Evolutionary conservation across 2,329 filamentous ascomycete species (phyloP).

Genomic region (Pseudocercospora fuligena): DNA sequence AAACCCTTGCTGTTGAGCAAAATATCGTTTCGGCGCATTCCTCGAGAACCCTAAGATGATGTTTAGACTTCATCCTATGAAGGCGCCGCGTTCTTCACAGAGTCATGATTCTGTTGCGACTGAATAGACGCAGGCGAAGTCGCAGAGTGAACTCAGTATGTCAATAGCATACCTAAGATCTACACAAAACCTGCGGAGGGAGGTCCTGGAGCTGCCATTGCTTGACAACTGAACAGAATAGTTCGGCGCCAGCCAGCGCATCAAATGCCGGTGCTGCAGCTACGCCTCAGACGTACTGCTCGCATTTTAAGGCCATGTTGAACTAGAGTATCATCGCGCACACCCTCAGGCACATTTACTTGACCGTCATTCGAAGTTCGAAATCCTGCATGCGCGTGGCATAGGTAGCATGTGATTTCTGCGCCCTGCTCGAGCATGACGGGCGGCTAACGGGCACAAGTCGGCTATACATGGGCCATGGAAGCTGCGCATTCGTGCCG

Average conservation of each 20-base stretch:
- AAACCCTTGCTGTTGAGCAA: background rate
- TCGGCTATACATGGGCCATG: background rate
- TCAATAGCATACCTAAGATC: background rate
- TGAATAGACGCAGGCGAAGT: background rate
- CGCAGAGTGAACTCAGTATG: background rate
- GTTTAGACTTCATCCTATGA: background rate
- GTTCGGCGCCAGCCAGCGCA: conserved; percentile 8
- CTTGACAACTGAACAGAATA: background rate
- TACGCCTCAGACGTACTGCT: background rate
- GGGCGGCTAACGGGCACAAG: background rate
- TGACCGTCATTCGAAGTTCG: background rate
- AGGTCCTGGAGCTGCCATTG: background rate
- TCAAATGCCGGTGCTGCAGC: conserved; percentile 4
- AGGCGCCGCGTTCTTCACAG: no score
- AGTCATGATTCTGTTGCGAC: background rate
- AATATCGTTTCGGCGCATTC: background rate
- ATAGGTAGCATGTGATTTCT: background rate
- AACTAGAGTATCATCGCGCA: background rate
- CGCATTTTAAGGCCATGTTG: background rate
- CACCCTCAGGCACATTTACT: background rate
- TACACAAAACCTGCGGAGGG: background rate
- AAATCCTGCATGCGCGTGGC: background rate
- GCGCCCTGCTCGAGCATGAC: background rate
- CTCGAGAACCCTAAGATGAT: background rate
- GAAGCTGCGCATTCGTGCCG: background rate